Evolutionary conservation across 805 yeast species (phyloP), one percentile per base, ranked within the genome.

Genomic region (Brettanomyces nanus): DNA sequence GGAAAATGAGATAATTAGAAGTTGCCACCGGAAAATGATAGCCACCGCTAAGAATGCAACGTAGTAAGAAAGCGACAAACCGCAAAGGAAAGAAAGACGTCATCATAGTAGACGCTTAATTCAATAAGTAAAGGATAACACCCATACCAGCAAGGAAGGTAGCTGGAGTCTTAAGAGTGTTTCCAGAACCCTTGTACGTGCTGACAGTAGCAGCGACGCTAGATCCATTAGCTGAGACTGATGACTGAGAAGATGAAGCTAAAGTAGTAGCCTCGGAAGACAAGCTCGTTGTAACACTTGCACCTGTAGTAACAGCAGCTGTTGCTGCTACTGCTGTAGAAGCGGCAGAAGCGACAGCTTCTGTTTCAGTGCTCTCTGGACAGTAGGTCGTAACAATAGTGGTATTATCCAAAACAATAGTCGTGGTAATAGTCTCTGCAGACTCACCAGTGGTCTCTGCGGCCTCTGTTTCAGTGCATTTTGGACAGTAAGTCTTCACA

Each of bases 161-260:
- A 9, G 10, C 26, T 9, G 26, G 26, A 7, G 26, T 23, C 26
- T 23, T 23, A 11, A 23, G 14, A 25, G 31, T 17, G 23, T 19
- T 13, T 14, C 19, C 36, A 20, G 13, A 21, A 18, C n/a, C 20
- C 27, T 10, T 10, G 15, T 27, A 19, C 14, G 17, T 18, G 27
- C 31, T 23, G 38, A 35, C 33, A 11, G n/a, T 28, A 11, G 30
- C 30, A 14, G 30, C 30, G 15, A 15, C 30, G 18, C 13, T 28
- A 14, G 30, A 28, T 28, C 15, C 15, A 7, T 15, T 28, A 13
- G 26, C 13, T 13, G 26, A 19, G 7, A 14, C 26, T 32, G n/a
- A 7, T 11, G 32, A n/a, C 18, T 19, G 19, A 19, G 35, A 19
- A 19, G 35, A 15, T 10, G 35, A 32, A 6, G 35, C 21, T 11